These are phyloP conservation scores for Venturia asperata DNA, from an alignment of 2,329 filamentous ascomycete species.

Conservation along the genomic window DNA sequence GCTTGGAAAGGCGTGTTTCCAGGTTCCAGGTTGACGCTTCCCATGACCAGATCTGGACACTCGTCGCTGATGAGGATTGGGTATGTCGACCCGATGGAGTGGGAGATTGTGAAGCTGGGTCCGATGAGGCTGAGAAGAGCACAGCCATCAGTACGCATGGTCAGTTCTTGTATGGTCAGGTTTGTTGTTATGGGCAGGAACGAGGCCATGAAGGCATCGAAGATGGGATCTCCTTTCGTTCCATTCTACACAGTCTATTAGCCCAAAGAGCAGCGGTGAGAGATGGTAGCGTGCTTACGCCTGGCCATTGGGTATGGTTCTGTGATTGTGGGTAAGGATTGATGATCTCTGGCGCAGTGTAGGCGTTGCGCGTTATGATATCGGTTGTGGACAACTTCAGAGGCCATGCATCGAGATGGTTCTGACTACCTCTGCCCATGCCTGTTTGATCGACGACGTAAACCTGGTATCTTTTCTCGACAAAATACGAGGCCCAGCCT, in stretches of 20 bases:
- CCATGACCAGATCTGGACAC: conserved; percentile 42
- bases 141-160: conserved; percentile 34
- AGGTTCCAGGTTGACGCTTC: conserved; percentile 48
- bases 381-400: conserved; percentile 28
- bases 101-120: conserved; percentile 41
- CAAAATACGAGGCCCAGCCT: conserved; percentile 45
- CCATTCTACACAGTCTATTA: conserved; percentile 21
- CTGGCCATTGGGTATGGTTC: conserved; percentile 39
- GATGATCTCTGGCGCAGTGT: conserved; percentile 33
- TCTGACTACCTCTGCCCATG: conserved; percentile 35
- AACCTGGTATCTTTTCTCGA: conserved; percentile 41
- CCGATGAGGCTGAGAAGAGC: conserved; percentile 40
- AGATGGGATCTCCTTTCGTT: conserved; percentile 39
- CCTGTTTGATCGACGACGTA: conserved; percentile 44
- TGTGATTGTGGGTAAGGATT: conserved; percentile 37
- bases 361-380: conserved; percentile 25
- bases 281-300: conserved; percentile 19
- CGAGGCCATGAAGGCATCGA: conserved; percentile 43
- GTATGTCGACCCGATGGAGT: conserved; percentile 44
- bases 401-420: conserved; percentile 30
- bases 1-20: conserved; percentile 23
- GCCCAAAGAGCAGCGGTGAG: conserved; percentile 33
- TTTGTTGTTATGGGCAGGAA: conserved; percentile 26
- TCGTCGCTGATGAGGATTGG: conserved; percentile 45
- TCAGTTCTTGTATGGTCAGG: conserved; percentile 28